Evolutionary conservation across 2,329 filamentous ascomycete species (phyloP).

Genomic region (Sporothrix dimorphospora): DNA sequence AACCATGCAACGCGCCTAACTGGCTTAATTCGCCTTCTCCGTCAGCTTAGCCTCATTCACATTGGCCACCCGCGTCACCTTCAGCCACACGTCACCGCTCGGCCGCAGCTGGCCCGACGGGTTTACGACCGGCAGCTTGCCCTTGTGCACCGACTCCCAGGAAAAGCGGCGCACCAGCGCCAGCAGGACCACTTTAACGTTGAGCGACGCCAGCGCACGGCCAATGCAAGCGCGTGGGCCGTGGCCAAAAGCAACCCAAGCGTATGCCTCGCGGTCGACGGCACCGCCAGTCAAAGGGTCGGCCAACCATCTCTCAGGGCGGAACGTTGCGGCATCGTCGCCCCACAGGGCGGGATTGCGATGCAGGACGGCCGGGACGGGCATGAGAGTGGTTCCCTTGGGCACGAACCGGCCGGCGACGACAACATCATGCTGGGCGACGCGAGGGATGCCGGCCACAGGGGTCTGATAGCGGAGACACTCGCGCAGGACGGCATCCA

Average conservation of each 20-base stretch:
- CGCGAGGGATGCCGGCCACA: constrained; percentile 36
- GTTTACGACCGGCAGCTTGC: constrained; percentile 21
- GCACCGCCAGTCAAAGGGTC: constrained; percentile 35
- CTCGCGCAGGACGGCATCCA: constrained; percentile 44
- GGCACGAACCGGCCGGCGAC: constrained; percentile 36
- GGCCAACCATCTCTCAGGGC: constrained; percentile 34
- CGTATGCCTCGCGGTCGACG: constrained; percentile 37
- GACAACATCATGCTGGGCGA: constrained; percentile 32
- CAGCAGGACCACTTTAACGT: constrained; percentile 45
- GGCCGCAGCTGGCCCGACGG: constrained; percentile 30
- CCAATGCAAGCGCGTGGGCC: constrained; percentile 47
- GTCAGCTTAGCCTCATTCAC: background rate
- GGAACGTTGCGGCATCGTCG: constrained; percentile 35
- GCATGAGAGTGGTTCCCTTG: constrained; percentile 36
- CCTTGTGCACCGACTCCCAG: background rate
- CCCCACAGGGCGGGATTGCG: constrained; percentile 37
- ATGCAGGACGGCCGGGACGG: constrained; percentile 34
- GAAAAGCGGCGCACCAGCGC: constrained; percentile 41
- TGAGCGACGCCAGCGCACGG: constrained; percentile 42
- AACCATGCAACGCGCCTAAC: background rate
- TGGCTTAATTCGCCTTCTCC: background rate
- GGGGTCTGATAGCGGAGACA: constrained; percentile 34
- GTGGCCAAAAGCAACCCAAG: constrained; percentile 44
- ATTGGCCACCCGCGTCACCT: background rate
- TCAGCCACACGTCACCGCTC: constrained; percentile 18